Evolutionary conservation across 208 protist species (phyloP), one percentile per base, ranked within the genome.

Genomic region (Herpetomonas muscarum): DNA sequence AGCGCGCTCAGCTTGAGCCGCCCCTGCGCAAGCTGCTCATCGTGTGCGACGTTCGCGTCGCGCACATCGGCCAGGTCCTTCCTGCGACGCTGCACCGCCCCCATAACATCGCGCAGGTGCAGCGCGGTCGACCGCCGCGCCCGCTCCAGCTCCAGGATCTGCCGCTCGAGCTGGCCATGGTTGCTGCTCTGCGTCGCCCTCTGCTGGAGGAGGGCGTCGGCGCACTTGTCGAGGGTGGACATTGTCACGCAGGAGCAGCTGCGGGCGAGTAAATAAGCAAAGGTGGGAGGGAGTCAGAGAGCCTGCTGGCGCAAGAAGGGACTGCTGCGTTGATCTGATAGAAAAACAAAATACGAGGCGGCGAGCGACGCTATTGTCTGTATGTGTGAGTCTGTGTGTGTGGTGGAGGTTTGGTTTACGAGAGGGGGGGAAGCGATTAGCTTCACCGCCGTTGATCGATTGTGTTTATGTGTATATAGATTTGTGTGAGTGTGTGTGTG

Each of bases 151-250:
- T 86, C 71, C 28, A 69, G 61, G 32, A 93, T 55, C 48, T 83
- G 79, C 31, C 67, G 67, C 54, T 87, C 79, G 22, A 87, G 53
- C 2, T 67, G 70, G 58, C 89, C 87, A 48, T 87, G 77, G 30
- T 80, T 70, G 21, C 70, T 90, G 15, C 64, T 56, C 64, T 88
- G 75, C 30, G 91, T 62, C 1, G 77, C 78, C 57, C 85, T 83
- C 56, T 93, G 87, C 50, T 84, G 81, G 21, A 93, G 64, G 47
- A 93, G 58, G 15, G 67, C 71, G 55, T 93, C 82, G 0, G 87
- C 77, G 61, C 84, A 90, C 54, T 54, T 66, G 19, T 87, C 60
- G 25, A 93, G 60, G 21, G 81, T 80, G 0, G 79, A 71, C 81
- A 78, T 78, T 2, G 25, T 51, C 19, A 6, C 15, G 7, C 22